Evolutionary conservation across 768 basidiomycete genomes (phyloP).

Genomic region (Sporobolomyces phaffii): DNA sequence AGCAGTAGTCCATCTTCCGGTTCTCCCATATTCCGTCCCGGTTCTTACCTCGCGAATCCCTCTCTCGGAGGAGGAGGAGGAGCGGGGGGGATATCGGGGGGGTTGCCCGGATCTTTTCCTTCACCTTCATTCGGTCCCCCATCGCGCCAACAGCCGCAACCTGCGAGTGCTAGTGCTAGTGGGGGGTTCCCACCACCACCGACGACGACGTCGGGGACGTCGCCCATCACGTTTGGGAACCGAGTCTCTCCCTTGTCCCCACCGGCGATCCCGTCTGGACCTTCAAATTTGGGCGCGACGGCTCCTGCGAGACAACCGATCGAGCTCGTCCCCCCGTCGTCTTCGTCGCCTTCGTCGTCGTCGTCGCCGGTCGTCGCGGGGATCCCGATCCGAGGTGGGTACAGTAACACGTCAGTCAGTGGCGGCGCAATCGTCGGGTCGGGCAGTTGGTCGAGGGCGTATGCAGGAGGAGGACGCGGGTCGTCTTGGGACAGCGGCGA

Average conservation of each 20-base stretch:
- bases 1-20: neutral
- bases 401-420: neutral
- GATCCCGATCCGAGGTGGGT: neutral
- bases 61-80: neutral
- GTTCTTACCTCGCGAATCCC: slow-evolving; percentile 22
- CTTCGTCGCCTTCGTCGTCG: neutral
- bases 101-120: no score
- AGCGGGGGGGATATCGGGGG: neutral
- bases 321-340: neutral
- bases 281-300: slow-evolving; percentile 18
- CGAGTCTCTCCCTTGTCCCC: neutral
- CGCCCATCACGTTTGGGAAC: slow-evolving; percentile 7
- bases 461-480: slow-evolving; percentile 5
- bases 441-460: slow-evolving; percentile 3
- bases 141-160: neutral
- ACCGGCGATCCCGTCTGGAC: slow-evolving; percentile 9
- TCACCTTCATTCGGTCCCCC: slow-evolving; percentile 14
- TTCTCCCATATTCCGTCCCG: slow-evolving; percentile 30
- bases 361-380: neutral
- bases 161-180: no score
- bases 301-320: slow-evolving; percentile 9
- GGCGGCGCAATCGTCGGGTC: neutral
- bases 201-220: neutral
- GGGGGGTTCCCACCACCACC: no score
- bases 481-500: slow-evolving; percentile 1